Evolutionary conservation across 2,329 filamentous ascomycete species (phyloP), one percentile per base, ranked within the genome.

Genomic region (Aureobasidium uvarum): DNA sequence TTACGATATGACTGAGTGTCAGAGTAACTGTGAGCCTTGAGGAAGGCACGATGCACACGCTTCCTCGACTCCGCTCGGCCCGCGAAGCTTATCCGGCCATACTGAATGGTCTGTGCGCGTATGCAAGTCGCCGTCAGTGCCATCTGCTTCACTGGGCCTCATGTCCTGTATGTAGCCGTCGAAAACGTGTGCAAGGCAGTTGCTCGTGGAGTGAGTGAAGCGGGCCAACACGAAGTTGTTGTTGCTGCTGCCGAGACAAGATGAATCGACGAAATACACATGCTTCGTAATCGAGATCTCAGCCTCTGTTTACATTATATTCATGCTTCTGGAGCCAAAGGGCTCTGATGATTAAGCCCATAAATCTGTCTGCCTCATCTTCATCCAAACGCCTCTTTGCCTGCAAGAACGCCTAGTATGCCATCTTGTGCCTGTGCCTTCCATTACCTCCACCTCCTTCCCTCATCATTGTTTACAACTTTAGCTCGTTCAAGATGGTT

Each of bases 401-500:
- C 25, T 41, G 39, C 55, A 45, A 58, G 55, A 58, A 58, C 39
- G 55, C 56, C 56, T 36, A 14, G 23, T n/a, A 60, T 60, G 41
- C 56, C 41, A 23, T 48, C n/a, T 38, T 11, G 6, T 58, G 23
- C 31, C n/a, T 31, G 6, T 45, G 16, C 18, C 23, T 46, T 46
- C 45, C 58, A 56, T 48, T 64, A 58, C 64, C 31, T 62, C 64
- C 54, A 36, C 38, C 64, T 11, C 41, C 51, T 31, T 38, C 33
- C 43, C 7, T 33, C 45, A n/a, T 38, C 20, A 8, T 45, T 18
- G 4, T 52, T 66, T 69, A 96, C 68, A 98, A 84, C 74, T 88
- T 87, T 70, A 99, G 80, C 76, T 95, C 92, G 74, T 89, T 87
- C 71, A 99, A 81, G 72, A 99, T 97, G 72, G 92, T 92, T 77